Evolutionary conservation across 2,329 filamentous ascomycete genomes (phyloP), one percentile per base, ranked within the genome.

Genomic region (Microsporum audouinii): DNA sequence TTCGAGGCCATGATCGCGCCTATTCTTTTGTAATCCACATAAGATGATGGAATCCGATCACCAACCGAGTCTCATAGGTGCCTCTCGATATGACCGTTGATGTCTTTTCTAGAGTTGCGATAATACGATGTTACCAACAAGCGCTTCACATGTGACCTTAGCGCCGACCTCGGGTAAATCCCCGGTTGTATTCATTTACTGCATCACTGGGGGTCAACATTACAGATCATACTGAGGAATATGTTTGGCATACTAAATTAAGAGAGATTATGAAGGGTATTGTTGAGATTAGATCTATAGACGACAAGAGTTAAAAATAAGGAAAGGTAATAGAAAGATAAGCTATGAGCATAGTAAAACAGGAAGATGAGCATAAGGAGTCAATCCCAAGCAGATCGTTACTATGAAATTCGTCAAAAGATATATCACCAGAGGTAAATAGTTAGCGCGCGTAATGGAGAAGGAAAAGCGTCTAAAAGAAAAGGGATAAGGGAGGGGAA

Each of bases 1-100:
- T 45, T 38, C 34, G 62, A 60, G 23, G 29, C 57, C 62, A 63
- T 63, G n/a, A 43, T 55, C 43, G 29, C 34, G 36, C 10, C 36
- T 6, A n/a, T 14, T 57, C 4, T 23, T 10, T 43, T 10, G 29
- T 39, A 23, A 31, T n/a, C 10, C 36, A 17, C 34, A 43, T 57
- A 41, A 34, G 38, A 43, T 14, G 29, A 57, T n/a, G 10, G 33
- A n/a, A 1, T 7, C 10, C 2, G 51, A 1, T 23, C n/a, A 34
- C 51, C 5, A 55, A 55, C 12, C 14, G 33, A 51, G 51, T 17
- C 14, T 29, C 51, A 27, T 38, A 6, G 5, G 6, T 43, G 14
- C 2, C 12, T 55, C 51, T 27, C 31, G n/a, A 34, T 31, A 12
- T 34, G 29, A 27, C 23, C 3, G 23, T 51, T 51, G 45, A 31